Base-by-base conservation (phyloP, 1,284 basidiomycete genomes). In the Naganishia sp. region DNA sequence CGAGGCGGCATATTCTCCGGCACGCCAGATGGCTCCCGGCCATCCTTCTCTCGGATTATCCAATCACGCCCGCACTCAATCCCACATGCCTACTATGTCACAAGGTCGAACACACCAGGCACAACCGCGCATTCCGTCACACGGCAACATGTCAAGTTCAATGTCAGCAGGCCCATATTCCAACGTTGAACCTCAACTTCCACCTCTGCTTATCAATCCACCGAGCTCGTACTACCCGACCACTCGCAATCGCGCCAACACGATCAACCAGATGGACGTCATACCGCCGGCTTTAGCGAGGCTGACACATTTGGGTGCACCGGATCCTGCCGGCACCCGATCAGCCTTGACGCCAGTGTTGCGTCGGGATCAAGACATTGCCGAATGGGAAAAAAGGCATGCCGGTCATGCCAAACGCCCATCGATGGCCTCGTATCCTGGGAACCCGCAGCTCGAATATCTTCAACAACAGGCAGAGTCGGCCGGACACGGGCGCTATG, bases 381-480 rank as follows among this genome's bases (percentile, higher is more conserved):
- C 87, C 52, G 92, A 94, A 77, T 94, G 90, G 94, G 90, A 94
- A 80, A 81, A 90, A 72, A 80, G 92, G 70, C 67, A 65, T 28
- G 39, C 52, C 43, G 73, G 72, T 4, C 76, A 78, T 67, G 62
- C 67, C 31, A 78, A 76, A 63, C 71, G 72, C 43, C 69, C 70
- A 7, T 72, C 70, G 9, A 60, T 77, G 66, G 76, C 73, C 49
- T 71, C 74, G 50, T 63, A 62, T 41, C 85, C 88, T 72, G 86
- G 88, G 28, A 92, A 94, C 73, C 90, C 90, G 7, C 91, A 93
- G 76, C 83, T 95, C 58, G 92, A 94, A 76, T 90, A 85, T 76
- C 78, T 96, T 66, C 91, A 94, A 73, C 92, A 95, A 76, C 93
- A 95, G 76, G 93, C 91, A 1, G 92, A 94, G 78, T 82, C 92